Evolutionary conservation across 768 basidiomycete species (phyloP).

Genomic region (Glaciozyma antarctica): DNA sequence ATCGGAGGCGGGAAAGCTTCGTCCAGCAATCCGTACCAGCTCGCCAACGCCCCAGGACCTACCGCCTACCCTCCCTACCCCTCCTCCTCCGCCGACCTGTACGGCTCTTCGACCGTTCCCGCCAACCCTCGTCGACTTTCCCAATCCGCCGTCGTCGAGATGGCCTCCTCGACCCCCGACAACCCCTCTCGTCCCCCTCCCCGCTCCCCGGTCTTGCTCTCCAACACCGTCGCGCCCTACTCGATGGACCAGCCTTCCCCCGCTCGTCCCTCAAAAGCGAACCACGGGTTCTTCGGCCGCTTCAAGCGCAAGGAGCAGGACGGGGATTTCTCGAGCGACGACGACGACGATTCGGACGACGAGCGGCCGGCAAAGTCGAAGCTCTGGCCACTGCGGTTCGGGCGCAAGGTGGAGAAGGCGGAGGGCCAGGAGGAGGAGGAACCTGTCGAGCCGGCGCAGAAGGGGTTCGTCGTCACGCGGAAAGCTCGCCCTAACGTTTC

Average conservation of each 20-base stretch:
- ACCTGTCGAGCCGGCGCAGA: conserved; percentile 11
- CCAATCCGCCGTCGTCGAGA: conserved; percentile 10
- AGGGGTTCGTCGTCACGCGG: conserved; percentile 27
- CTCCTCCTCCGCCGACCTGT: conserved; percentile 19
- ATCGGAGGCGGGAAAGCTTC: conserved; percentile 23
- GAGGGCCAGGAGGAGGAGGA: background rate
- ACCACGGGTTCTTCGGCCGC: conserved; percentile 26
- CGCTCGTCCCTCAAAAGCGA: background rate
- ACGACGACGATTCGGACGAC: conserved; percentile 23
- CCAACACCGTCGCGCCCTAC: conserved; percentile 24
- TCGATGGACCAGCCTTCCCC: background rate
- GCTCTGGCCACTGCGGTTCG: background rate
- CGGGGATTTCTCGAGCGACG: conserved; percentile 3
- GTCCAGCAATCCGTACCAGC: conserved; percentile 26
- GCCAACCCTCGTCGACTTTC: conserved; percentile 12
- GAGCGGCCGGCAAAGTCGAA: background rate
- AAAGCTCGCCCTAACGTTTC: conserved; percentile 17
- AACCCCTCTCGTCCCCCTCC: conserved; percentile 3
- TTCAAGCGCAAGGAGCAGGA: conserved; percentile 10
- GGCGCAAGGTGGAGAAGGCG: background rate
- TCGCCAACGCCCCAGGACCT: background rate
- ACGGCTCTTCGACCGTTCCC: conserved; percentile 2
- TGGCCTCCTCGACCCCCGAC: conserved; percentile 1
- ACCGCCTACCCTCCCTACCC: conserved; percentile 29
- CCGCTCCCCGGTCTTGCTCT: conserved; percentile 11